These are phyloP conservation scores for Penicillium rolfsii DNA, from an alignment of 2,329 filamentous ascomycete species.

Conservation along the genomic window DNA sequence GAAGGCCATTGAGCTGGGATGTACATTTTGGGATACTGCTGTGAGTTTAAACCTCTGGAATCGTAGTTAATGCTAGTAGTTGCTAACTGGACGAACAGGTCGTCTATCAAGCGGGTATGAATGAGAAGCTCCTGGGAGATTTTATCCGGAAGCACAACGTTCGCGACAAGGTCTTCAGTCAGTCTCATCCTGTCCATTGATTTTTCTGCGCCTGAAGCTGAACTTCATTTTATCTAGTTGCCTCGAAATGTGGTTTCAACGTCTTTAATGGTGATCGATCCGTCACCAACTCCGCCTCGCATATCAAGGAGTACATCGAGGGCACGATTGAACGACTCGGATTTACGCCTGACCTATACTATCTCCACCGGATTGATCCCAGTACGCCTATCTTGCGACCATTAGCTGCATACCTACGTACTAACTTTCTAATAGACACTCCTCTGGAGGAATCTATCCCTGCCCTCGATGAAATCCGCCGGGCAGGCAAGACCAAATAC, in stretches of 20 bases:
- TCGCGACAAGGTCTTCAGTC: slow-evolving; percentile 55
- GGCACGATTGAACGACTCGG: slow-evolving; percentile 55
- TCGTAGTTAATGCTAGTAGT: not conserved
- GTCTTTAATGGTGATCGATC: slow-evolving; percentile 36
- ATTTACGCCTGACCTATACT: slow-evolving; percentile 53
- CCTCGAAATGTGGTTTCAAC: slow-evolving; percentile 54
- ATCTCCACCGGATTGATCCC: slow-evolving; percentile 51
- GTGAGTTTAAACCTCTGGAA: slow-evolving; percentile 32
- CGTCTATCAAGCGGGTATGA: slow-evolving; percentile 52
- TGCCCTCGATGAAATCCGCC: slow-evolving; percentile 52
- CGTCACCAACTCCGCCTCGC: slow-evolving; percentile 51
- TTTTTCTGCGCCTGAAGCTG: not conserved
- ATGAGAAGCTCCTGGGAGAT: slow-evolving; percentile 56
- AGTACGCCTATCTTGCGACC: slow-evolving; percentile 33
- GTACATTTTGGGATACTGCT: slow-evolving; percentile 54
- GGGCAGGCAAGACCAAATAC: slow-evolving; percentile 53
- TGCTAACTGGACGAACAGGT: slow-evolving; percentile 38
- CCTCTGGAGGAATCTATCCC: slow-evolving; percentile 54
- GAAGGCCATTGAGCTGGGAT: slow-evolving; percentile 54
- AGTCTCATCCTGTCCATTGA: slow-evolving; percentile 17
- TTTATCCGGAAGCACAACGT: slow-evolving; percentile 57
- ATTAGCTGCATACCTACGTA: not conserved
- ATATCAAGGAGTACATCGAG: slow-evolving; percentile 55
- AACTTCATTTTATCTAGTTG: slow-evolving; percentile 39
- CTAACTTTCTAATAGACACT: slow-evolving; percentile 37